phyloP scores from a whole-genome alignment of 2,329 filamentous ascomycete genomes.

The Hypoxylon sp. region DNA sequence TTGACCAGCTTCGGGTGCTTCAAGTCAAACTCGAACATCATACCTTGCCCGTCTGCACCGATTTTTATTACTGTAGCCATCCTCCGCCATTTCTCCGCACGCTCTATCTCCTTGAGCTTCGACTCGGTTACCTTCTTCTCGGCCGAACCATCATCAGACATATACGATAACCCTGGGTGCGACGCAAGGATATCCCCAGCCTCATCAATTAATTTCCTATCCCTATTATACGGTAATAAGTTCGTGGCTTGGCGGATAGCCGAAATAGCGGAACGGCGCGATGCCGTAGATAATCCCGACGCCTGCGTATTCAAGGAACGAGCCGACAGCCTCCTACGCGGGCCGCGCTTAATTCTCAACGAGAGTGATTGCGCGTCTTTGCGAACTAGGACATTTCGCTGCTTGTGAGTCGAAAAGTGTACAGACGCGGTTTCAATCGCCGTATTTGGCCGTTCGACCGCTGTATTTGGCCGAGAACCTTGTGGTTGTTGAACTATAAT shows the following conservation, averaged over 20 bases:
- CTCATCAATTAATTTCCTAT: conserved; percentile 73
- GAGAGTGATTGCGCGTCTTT: conserved; percentile 58
- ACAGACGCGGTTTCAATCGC: conserved; percentile 61
- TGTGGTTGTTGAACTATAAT: conserved; percentile 65
- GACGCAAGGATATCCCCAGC: conserved; percentile 77
- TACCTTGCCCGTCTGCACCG: conserved; percentile 69
- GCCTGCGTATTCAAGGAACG: conserved; percentile 72
- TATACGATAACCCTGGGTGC: conserved; percentile 69
- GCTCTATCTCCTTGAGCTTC: conserved; percentile 74
- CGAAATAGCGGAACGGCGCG: conserved; percentile 68
- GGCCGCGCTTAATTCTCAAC: conserved; percentile 60
- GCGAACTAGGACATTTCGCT: conserved; percentile 63
- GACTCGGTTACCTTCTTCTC: conserved; percentile 68
- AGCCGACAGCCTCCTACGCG: conserved; percentile 69
- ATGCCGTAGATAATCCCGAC: conserved; percentile 66
- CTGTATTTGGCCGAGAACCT: conserved; percentile 59
- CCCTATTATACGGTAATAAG: conserved; percentile 71
- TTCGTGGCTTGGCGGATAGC: conserved; percentile 72
- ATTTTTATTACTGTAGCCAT: conserved; percentile 72
- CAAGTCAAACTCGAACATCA: conserved; percentile 83
- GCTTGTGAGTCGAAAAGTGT: conserved; percentile 61
- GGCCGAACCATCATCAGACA: conserved; percentile 68
- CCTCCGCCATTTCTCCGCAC: conserved; percentile 76
- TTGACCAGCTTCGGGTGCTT: conserved; percentile 88
- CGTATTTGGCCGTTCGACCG: too few species aligned